Percentiles rank a stretch among this genome's conserved stretches.
Evolutionary conservation across 2,329 filamentous ascomycete genomes (phyloP).

Genomic region (Colletotrichum chrysophilum): DNA sequence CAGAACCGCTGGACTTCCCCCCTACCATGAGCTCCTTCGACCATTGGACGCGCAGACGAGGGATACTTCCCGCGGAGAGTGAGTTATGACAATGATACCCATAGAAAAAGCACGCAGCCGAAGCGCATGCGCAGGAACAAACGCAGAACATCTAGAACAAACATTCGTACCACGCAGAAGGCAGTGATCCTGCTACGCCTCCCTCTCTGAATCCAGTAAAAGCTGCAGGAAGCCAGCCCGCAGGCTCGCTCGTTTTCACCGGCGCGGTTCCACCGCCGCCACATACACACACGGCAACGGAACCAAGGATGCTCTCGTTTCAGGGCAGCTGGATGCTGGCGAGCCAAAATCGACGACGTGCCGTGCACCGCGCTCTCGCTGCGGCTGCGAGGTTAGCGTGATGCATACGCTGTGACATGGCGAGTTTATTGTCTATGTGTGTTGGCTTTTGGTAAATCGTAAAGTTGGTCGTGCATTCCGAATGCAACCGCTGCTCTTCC

Average conservation of each 20-base stretch:
- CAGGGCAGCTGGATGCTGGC: not conserved
- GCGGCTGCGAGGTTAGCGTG: not conserved
- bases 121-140: not conserved
- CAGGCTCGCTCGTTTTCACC: not conserved
- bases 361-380: not conserved
- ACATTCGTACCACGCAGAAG: not conserved
- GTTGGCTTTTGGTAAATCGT: not conserved
- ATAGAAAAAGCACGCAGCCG: not conserved
- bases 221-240: not conserved
- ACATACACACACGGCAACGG: not conserved
- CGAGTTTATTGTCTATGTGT: not conserved
- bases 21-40: not conserved
- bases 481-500: not conserved
- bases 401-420: not conserved
- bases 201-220: not conserved
- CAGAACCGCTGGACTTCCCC: not conserved
- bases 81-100: not conserved
- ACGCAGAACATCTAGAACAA: not conserved
- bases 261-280: not conserved
- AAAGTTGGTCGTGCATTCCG: not conserved
- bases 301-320: not conserved
- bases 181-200: not conserved
- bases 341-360: slow-evolving; percentile 1
- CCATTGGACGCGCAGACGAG: not conserved
- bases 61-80: not conserved